Evolutionary conservation across 805 yeast species (phyloP).

Genomic region (Kodamaea laetipori): DNA sequence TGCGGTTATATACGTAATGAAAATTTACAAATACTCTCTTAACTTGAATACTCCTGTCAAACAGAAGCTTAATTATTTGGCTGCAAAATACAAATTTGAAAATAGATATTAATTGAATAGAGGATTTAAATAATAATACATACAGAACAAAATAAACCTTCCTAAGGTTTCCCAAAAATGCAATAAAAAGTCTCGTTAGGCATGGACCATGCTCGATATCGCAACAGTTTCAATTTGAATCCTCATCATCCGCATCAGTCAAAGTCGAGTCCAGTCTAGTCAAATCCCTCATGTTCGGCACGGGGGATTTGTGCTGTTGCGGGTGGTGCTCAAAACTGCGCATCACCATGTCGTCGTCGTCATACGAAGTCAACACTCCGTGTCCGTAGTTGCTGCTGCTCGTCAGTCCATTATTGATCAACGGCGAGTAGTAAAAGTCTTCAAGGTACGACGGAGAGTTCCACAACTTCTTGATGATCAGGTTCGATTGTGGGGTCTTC

Average conservation of each 20-base stretch:
- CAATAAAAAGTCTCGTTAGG: conserved; percentile 3
- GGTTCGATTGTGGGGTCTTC: conserved; percentile 44
- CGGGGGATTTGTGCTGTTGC: conserved; percentile 18
- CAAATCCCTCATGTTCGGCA: conserved; percentile 8
- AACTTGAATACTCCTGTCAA: too few species aligned
- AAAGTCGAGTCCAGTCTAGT: conserved; percentile 10
- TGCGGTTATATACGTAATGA: not conserved
- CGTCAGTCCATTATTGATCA: conserved; percentile 12
- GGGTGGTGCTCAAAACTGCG: conserved; percentile 39
- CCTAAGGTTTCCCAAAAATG: conserved; percentile 5
- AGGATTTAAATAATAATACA: conserved; percentile 6
- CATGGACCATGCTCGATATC: too few species aligned
- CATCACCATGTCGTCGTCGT: conserved; percentile 48
- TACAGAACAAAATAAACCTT: conserved; percentile 5
- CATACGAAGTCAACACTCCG: conserved; percentile 38
- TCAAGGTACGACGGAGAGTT: conserved; percentile 67
- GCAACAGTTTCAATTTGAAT: too few species aligned
- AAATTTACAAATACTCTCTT: too few species aligned
- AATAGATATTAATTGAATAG: not conserved
- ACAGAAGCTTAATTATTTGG: too few species aligned
- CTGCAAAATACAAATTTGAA: too few species aligned
- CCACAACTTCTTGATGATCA: conserved; percentile 57
- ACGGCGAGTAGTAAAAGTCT: conserved; percentile 60
- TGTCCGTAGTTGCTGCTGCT: conserved; percentile 8
- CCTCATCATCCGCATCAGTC: conserved; percentile 15